phyloP scores from a whole-genome alignment of 2,329 filamentous ascomycete genomes.

The Monilinia aucupariae region DNA sequence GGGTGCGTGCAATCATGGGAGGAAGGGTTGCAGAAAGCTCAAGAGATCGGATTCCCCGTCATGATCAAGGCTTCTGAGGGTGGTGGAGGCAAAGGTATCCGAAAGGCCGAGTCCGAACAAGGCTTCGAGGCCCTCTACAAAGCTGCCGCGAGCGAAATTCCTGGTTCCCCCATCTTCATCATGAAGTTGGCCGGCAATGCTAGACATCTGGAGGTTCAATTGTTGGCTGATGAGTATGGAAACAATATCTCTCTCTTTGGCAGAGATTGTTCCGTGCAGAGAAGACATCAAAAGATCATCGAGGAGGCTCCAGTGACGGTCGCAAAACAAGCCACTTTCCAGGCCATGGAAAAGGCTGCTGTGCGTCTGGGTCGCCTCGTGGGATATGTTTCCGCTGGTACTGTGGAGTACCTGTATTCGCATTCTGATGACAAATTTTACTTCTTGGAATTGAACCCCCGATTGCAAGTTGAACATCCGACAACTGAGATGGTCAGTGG shows the following conservation, averaged over 20 bases:
- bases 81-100: slow-evolving; percentile 98
- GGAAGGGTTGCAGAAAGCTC: slow-evolving; percentile 82
- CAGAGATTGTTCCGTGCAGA: slow-evolving; percentile 96
- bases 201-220: slow-evolving; percentile 92
- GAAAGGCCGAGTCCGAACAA: slow-evolving; percentile 82
- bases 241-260: slow-evolving; percentile 99
- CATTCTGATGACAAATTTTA: slow-evolving; percentile 98
- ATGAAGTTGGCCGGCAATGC: slow-evolving; percentile 99
- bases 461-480: slow-evolving; percentile 98
- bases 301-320: slow-evolving; percentile 98
- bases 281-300: slow-evolving; percentile 99
- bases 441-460: slow-evolving; percentile 96
- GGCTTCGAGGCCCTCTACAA: slow-evolving; percentile 86
- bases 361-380: slow-evolving; percentile 90
- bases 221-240: slow-evolving; percentile 96
- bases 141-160: slow-evolving; percentile 93
- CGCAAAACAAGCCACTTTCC: slow-evolving; percentile 82
- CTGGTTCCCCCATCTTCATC: slow-evolving; percentile 98
- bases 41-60: slow-evolving; percentile 92
- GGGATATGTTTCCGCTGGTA: slow-evolving; percentile 97
- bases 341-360: slow-evolving; percentile 92
- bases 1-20: slow-evolving; percentile 87
- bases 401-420: slow-evolving; percentile 98
- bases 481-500: slow-evolving; percentile 99
- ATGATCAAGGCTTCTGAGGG: slow-evolving; percentile 99